Conservation (phyloP, 768 basidiomycete genomes). For the Hemileccinum impolitum region DNA sequence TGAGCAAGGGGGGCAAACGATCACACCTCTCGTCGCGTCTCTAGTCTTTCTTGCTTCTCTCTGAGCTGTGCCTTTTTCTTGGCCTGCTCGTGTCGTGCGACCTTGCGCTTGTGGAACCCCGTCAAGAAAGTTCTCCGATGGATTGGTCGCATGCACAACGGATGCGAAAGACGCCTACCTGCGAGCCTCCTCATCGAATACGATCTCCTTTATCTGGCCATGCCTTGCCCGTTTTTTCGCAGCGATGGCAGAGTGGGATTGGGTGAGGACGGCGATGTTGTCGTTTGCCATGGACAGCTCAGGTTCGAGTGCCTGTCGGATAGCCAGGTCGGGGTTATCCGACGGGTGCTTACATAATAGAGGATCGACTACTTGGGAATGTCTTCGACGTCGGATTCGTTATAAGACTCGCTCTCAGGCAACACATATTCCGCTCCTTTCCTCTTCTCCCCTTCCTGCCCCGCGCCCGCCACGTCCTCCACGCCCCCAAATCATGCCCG, state of each 20-base stretch:
- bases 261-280: conserved; percentile 58
- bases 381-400: conserved; percentile 24
- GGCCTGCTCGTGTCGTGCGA: conserved; percentile 76
- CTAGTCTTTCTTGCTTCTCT: conserved; percentile 72
- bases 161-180: conserved; percentile 42
- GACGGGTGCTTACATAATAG: conserved; percentile 24
- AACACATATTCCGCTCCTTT: conserved; percentile 28
- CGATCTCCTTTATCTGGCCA: conserved; percentile 70
- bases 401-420: conserved; percentile 37
- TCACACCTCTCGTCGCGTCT: conserved; percentile 75
- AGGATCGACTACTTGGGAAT: conserved; percentile 27
- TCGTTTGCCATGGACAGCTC: conserved; percentile 29
- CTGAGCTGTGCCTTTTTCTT: conserved; percentile 70
- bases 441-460: conserved; percentile 1
- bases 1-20: conserved; percentile 1
- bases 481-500: conserved; percentile 23
- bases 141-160: conserved; percentile 15
- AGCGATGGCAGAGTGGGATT: conserved; percentile 58
- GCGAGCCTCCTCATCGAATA: conserved; percentile 86
- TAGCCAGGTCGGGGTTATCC: conserved; percentile 15
- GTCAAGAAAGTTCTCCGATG: conserved; percentile 77
- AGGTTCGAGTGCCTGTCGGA: background rate
- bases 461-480: background rate
- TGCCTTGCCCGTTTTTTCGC: conserved; percentile 64
- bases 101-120: conserved; percentile 90